Percentiles rank a stretch among this genome's conserved stretches.
Conservation (phyloP, 108 stramenopile genomes). For the Nannochloropsis salina region DNA sequence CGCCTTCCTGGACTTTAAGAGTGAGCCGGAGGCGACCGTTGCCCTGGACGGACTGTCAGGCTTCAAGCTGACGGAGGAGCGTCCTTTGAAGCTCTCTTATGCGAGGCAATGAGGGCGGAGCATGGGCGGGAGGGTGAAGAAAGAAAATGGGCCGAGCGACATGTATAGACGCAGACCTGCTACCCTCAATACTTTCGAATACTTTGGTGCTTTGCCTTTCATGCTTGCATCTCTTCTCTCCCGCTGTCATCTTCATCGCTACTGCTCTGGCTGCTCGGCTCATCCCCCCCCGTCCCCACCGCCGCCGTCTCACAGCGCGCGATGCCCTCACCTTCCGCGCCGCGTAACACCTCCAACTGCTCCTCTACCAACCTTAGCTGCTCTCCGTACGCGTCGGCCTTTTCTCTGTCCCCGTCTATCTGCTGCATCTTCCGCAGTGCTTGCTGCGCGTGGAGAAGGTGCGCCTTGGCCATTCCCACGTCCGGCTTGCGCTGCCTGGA, state of each 20-base stretch:
- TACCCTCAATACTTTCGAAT: too few species aligned
- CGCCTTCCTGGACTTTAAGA: not conserved
- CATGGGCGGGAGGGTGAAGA: not conserved
- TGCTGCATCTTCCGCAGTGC: not conserved
- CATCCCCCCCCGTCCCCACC: not conserved
- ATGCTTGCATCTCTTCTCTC: not conserved
- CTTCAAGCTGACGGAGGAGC: not conserved
- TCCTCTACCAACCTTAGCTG: slow-evolving; percentile 16
- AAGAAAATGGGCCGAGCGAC: not conserved
- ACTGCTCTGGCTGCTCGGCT: not conserved
- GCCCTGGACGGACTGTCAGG: not conserved
- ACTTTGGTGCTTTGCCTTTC: not conserved
- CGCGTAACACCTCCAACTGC: not conserved
- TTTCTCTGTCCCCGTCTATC: not conserved
- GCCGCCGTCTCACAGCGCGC: not conserved
- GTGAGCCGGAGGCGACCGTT: not conserved
- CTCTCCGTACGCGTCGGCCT: not conserved
- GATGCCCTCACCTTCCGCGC: not conserved
- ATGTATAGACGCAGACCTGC: not conserved
- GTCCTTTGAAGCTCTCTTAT: not conserved
- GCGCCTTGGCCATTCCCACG: not conserved
- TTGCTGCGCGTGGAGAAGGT: not conserved
- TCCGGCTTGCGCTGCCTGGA: not conserved
- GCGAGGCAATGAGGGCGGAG: not conserved
- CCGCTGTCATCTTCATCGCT: not conserved